Conservation (phyloP, 306 rosid genomes). For the Fagus sylvatica region DNA sequence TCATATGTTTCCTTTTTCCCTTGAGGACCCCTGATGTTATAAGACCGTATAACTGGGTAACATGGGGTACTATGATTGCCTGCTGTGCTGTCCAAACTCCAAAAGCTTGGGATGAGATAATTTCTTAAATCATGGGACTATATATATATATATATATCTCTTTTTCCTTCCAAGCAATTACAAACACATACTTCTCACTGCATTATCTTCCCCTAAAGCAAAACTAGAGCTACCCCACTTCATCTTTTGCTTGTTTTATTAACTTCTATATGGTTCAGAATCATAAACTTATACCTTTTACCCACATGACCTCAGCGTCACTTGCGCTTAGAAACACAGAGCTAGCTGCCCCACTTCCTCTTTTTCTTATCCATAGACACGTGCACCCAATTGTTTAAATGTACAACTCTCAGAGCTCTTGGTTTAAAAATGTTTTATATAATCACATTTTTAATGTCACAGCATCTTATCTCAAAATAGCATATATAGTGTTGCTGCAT, state of each 20-base stretch:
- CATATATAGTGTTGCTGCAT: not conserved
- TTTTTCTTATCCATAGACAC: not conserved
- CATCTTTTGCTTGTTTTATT: not conserved
- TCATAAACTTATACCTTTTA: not conserved
- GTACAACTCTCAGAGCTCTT: too few species aligned
- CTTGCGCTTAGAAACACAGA: not conserved
- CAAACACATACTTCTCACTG: not conserved
- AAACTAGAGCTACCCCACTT: slow-evolving; percentile 4
- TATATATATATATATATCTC: not conserved
- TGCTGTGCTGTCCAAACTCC: slow-evolving; percentile 6
- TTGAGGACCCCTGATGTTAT: slow-evolving; percentile 11
- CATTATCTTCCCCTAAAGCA: slow-evolving; percentile 3
- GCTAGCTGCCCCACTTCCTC: not conserved
- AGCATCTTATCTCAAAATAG: not conserved
- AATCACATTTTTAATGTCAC: not conserved
- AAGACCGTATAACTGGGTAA: not conserved
- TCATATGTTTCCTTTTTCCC: not conserved
- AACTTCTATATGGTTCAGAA: not conserved
- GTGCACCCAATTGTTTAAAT: too few species aligned
- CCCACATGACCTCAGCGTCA: not conserved
- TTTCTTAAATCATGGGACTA: not conserved
- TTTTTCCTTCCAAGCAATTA: not conserved
- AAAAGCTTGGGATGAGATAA: not conserved
- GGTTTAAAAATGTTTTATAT: not conserved
- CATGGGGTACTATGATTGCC: slow-evolving; percentile 1